Base-by-base conservation (phyloP, 2,329 filamentous ascomycete genomes). In the Tolypocladium ovalisporum region DNA sequence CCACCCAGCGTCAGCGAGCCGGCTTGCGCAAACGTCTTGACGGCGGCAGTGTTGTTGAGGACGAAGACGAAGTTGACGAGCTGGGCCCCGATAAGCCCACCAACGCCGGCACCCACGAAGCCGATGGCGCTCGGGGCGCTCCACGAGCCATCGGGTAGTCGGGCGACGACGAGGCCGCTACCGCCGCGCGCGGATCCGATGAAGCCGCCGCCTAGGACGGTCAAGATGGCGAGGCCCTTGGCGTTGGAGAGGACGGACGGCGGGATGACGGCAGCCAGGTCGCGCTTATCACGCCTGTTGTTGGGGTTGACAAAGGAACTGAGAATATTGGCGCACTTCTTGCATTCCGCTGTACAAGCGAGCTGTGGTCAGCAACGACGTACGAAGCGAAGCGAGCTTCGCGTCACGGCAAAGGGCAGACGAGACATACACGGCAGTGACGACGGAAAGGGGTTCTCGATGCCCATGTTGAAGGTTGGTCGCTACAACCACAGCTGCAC, bases 31-130 rank as follows among this genome's bases (percentile, higher is more conserved):
- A 99, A 97, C 10, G 93, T 92, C 72, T 90, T 90, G 63, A 99
- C 93, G 51, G 94, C 93, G 58, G 79, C 84, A 47, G 85, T 79
- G 69, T 99, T 93, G 75, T 99, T 99, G 62, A 99, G 85, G 63
- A 99, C 97, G 75, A 99, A 97, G 70, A 99, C 94, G 70, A 99
- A 99, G 71, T 94, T 90, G 59, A 90, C 94, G 60, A 95, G 74
- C 73, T 95, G 90, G 72, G 93, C 89, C 39, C 89, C 89, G 67
- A 95, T 90, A 74, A 94, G 89, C 44, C 89, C 89, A 63, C 89
- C 89, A 62, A 95, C 89, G 29, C 89, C 90, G 56, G 86, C 90
- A 63, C 90, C 90, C 34, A 87, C 85, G 1, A 88, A 91, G 55
- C 86, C 86, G 67, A 94, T 91, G 55, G 89, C 90, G 58, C 85